Evolutionary conservation across 2,329 filamentous ascomycete genomes (phyloP).

Genomic region (Fusarium brachygibbosum): DNA sequence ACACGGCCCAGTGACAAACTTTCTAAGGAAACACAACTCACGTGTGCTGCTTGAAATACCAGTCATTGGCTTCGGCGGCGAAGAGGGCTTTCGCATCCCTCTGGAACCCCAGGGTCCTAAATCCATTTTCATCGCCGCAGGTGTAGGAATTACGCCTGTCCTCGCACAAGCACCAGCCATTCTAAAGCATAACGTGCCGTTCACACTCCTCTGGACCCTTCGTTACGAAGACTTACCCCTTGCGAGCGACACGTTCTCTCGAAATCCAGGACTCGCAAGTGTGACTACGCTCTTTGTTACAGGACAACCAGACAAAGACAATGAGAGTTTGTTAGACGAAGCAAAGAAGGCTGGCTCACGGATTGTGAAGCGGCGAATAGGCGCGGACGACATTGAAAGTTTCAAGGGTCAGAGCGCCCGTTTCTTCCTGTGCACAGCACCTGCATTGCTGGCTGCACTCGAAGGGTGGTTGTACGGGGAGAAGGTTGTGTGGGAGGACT

Average conservation of each 20-base stretch:
- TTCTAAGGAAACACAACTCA: slow-evolving; percentile 72
- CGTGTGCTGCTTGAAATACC: slow-evolving; percentile 71
- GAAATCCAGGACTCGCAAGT: slow-evolving; percentile 63
- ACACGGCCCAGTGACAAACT: slow-evolving; percentile 76
- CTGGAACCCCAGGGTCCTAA: slow-evolving; percentile 41
- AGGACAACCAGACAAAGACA: slow-evolving; percentile 54
- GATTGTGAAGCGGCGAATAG: slow-evolving; percentile 57
- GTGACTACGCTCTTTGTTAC: slow-evolving; percentile 76
- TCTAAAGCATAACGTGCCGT: slow-evolving; percentile 54
- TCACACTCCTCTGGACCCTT: slow-evolving; percentile 78
- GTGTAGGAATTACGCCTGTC: slow-evolving; percentile 86
- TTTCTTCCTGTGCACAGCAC: slow-evolving; percentile 66
- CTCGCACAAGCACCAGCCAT: slow-evolving; percentile 73
- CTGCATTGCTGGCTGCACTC: slow-evolving; percentile 57
- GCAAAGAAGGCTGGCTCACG: slow-evolving; percentile 54
- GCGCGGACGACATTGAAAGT: slow-evolving; percentile 58
- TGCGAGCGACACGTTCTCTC: slow-evolving; percentile 69
- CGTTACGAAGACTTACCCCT: slow-evolving; percentile 72
- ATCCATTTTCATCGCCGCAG: slow-evolving; percentile 77
- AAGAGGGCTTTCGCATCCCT: slow-evolving; percentile 59
- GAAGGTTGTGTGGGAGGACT: slow-evolving; percentile 70
- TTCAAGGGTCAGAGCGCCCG: slow-evolving; percentile 58
- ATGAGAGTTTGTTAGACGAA: slow-evolving; percentile 54
- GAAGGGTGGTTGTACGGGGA: slow-evolving; percentile 68
- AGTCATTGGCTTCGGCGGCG: slow-evolving; percentile 80